These are phyloP conservation scores for Synchytrium microbalum DNA, from an alignment of 371 early-diverging fungal genomes.

Conservation along the genomic window DNA sequence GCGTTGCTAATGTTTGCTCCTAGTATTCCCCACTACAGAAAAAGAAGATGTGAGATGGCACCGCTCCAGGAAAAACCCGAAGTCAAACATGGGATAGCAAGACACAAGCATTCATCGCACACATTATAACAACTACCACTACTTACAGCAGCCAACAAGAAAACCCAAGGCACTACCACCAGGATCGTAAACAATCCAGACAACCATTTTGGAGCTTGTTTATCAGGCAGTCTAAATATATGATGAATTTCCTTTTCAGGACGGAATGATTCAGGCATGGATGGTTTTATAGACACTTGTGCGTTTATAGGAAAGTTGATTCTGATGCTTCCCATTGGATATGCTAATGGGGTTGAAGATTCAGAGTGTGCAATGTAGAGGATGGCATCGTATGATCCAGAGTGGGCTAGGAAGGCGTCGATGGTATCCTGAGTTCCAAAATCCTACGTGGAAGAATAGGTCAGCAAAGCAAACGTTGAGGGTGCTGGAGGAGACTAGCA, in stretches of 20 bases:
- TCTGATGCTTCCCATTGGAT: neutral
- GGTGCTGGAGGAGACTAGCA: too few species aligned
- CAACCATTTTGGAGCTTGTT: conserved; percentile 50
- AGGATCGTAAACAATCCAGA: conserved; percentile 48
- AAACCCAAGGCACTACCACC: conserved; percentile 57
- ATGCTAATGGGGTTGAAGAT: neutral
- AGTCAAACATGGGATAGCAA: neutral
- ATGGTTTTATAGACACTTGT: neutral
- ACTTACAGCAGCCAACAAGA: conserved; percentile 51
- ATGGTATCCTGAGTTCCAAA: neutral
- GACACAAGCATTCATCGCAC: neutral
- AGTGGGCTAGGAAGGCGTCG: neutral
- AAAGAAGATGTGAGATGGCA: neutral
- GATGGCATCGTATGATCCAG: neutral
- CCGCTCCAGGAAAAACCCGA: neutral
- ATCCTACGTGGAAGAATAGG: neutral
- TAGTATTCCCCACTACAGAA: conserved; percentile 44
- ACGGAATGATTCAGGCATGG: conserved; percentile 20
- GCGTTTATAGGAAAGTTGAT: neutral
- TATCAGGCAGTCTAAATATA: conserved; percentile 52
- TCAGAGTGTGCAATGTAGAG: neutral
- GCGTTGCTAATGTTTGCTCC: conserved; percentile 47
- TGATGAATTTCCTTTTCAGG: conserved; percentile 60
- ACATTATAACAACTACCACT: too few species aligned
- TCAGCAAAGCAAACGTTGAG: too few species aligned